Base-by-base conservation (phyloP, 2,329 filamentous ascomycete species). In the Ophiosphaerella korrae region DNA sequence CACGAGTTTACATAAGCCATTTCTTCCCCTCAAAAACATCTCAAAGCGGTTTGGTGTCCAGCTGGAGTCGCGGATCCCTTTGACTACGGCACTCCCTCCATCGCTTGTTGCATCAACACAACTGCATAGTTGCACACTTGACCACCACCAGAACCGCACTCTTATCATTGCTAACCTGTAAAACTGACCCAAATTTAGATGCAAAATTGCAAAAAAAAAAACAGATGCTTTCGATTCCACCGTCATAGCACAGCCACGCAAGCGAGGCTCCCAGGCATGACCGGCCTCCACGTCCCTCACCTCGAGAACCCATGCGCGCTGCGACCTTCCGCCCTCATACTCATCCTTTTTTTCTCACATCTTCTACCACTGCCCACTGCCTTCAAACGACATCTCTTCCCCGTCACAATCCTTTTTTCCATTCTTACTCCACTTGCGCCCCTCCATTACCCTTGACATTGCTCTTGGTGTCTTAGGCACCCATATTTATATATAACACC, bases 211-310 rank as follows among this genome's bases (percentile, higher is more conserved):
- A 21, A 21, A 21, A 18, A 18, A 18, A 53, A 33, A 42, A 46
- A 40, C 47, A 51, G 45, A 64, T 63, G 59, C 42, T 42, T 45
- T 56, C 58, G 47, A 56, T 44, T 52, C 48, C 53, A 51, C 44
- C 51, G 57, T 55, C 47, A 58, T 60, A 41, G 55, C 67, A 63
- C 63, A 68, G 66, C 66, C 63, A 66, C 65, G 58, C 44, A 55
- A 48, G 48, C 51, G 58, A 61, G 55, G 58, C 51, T 58, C 53
- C 59, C 58, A 56, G 56, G 63, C 58, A 63, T 63, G 42, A 59
- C 55, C 63, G 61, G 60, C 66, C 55, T 59, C 58, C 52, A 38
- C 53, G 41, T 45, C 53, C 53, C 48, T 48, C 54, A 45, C 37
- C 48, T 46, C 29, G 49, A 53, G 51, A 57, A 50, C 33, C 56